Percentiles rank a stretch among this genome's conserved stretches.
These are phyloP conservation scores for Candida easanensis DNA, from an alignment of 805 yeast species.

Conservation along the genomic window DNA sequence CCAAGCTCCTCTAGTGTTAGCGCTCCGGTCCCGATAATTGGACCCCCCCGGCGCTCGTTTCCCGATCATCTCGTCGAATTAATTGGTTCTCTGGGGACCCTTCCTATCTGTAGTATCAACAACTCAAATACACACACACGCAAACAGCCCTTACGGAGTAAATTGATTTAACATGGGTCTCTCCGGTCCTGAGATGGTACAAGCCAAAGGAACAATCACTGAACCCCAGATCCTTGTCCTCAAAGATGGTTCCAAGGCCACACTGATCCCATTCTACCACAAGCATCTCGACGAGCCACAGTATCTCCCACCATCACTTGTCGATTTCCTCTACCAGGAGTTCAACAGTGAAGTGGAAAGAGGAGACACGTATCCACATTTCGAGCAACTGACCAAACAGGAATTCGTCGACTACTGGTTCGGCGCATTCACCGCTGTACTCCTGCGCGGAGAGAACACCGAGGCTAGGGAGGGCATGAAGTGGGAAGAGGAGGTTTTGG, in stretches of 20 bases:
- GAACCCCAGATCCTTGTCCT: constrained; percentile 35
- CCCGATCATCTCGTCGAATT: too few species aligned
- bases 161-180: constrained; percentile 11
- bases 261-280: constrained; percentile 59
- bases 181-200: constrained; percentile 32
- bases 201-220: constrained; percentile 33
- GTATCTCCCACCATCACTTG: constrained; percentile 48
- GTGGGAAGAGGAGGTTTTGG: constrained; percentile 54
- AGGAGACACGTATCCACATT: constrained; percentile 76
- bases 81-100: too few species aligned
- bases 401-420: constrained; percentile 69
- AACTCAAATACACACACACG: too few species aligned
- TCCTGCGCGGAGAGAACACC: constrained; percentile 43
- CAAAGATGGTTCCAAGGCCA: constrained; percentile 46
- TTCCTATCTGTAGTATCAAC: too few species aligned
- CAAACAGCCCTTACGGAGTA: too few species aligned
- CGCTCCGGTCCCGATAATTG: too few species aligned
- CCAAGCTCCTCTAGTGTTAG: too few species aligned
- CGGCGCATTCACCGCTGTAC: constrained; percentile 58
- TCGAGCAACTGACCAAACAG: constrained; percentile 36
- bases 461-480: constrained; percentile 21
- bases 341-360: constrained; percentile 65
- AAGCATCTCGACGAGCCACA: constrained; percentile 24
- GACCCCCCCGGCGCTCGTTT: too few species aligned
- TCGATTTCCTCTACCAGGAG: constrained; percentile 44